phyloP scores from a whole-genome alignment of 78 protist genomes.

The Protostelium mycophagum region DNA sequence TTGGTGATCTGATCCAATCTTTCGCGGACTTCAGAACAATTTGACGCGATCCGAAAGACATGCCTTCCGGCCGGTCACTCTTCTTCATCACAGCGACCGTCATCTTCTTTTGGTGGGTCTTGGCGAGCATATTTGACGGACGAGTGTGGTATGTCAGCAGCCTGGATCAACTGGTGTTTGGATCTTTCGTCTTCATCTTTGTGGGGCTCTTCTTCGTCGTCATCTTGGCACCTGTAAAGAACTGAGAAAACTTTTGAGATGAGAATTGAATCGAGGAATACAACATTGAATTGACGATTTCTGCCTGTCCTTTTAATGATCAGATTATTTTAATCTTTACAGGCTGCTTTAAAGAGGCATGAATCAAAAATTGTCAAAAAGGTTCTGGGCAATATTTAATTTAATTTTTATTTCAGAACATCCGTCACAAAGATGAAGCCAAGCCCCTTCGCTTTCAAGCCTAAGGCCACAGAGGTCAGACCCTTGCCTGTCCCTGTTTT shows the following conservation, averaged over 20 bases:
- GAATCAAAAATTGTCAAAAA: too few relatives aligned
- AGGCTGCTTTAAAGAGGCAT: neutral
- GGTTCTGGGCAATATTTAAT: too few relatives aligned
- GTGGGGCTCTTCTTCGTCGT: neutral
- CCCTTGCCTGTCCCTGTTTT: neutral
- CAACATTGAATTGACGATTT: neutral
- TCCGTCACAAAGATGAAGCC: too few relatives aligned
- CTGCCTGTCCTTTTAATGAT: neutral
- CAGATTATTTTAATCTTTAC: neutral
- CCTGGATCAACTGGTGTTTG: neutral
- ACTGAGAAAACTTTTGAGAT: neutral
- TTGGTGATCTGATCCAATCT: neutral
- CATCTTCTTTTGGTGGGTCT: neutral
- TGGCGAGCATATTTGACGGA: neutral
- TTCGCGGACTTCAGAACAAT: neutral
- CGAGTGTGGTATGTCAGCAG: neutral
- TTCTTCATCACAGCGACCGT: neutral
- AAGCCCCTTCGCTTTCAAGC: neutral
- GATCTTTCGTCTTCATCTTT: neutral
- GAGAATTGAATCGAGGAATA: neutral
- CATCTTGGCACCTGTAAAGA: neutral
- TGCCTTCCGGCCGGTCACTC: neutral
- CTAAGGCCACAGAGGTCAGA: neutral
- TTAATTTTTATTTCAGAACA: too few relatives aligned
- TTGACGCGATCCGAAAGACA: neutral